Conservation (phyloP, 2,329 filamentous ascomycete species). For the Fusarium subtropicale region DNA sequence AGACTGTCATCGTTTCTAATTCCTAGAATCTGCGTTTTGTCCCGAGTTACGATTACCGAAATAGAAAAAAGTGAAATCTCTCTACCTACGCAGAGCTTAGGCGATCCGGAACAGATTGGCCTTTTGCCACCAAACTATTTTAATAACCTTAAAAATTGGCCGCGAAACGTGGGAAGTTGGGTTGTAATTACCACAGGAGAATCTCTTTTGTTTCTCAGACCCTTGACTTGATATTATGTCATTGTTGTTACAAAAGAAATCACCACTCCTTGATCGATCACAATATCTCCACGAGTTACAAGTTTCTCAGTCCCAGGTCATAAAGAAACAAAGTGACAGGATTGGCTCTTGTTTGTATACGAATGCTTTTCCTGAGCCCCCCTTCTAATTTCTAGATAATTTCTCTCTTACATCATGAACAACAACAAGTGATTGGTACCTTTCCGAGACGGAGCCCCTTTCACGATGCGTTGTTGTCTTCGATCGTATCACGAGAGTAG, state of each 20-base stretch:
- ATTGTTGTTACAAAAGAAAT: neutral
- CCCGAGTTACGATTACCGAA: constrained; percentile 33
- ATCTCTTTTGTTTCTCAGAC: neutral
- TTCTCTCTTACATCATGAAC: neutral
- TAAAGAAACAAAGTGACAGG: neutral
- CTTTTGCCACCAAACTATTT: neutral
- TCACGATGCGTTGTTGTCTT: neutral
- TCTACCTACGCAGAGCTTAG: constrained; percentile 5
- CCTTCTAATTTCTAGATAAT: neutral
- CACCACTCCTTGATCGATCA: neutral
- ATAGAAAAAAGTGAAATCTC: constrained; percentile 5
- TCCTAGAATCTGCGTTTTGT: constrained; percentile 12
- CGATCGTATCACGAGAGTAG: neutral
- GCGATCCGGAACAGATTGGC: neutral
- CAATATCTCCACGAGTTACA: neutral
- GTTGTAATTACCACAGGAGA: neutral
- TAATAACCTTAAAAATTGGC: constrained; percentile 4
- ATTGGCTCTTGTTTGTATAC: neutral
- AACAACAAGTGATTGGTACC: neutral
- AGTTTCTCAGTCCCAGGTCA: neutral
- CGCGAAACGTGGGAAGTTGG: neutral
- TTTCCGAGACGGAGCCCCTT: neutral
- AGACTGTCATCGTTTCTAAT: constrained; percentile 24
- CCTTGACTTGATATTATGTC: neutral
- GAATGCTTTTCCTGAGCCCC: neutral